phyloP scores from a whole-genome alignment of 2,329 filamentous ascomycete genomes.

The Sphaerulina musiva region DNA sequence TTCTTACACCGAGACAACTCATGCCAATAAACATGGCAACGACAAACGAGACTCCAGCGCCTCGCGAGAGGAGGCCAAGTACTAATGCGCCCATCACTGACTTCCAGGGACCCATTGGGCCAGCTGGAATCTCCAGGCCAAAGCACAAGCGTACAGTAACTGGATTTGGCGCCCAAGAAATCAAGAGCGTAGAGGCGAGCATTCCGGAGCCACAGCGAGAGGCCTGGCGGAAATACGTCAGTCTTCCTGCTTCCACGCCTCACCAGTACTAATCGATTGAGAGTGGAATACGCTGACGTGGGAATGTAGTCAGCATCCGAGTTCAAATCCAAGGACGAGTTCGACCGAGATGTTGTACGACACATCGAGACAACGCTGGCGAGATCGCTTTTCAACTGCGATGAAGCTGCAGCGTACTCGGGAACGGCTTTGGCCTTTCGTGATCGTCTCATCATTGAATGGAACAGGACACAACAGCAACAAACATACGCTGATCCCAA shows the following conservation, averaged over 20 bases:
- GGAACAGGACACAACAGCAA: conserved; percentile 96
- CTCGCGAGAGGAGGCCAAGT: conserved; percentile 72
- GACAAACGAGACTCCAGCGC: conserved; percentile 24
- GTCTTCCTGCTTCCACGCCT: conserved; percentile 22
- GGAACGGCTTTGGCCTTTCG: conserved; percentile 88
- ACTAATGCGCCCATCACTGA: conserved; percentile 77
- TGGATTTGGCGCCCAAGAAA: conserved; percentile 82
- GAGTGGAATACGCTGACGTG: conserved; percentile 12
- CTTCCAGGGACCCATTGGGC: conserved; percentile 74
- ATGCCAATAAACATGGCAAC: conserved; percentile 25
- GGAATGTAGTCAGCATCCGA: conserved; percentile 51
- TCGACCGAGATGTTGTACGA: conserved; percentile 74
- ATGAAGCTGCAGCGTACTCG: conserved; percentile 85
- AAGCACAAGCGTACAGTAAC: conserved; percentile 98
- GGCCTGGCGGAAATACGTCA: conserved; percentile 60
- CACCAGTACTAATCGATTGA: neutral
- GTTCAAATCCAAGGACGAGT: conserved; percentile 75
- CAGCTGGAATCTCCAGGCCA: conserved; percentile 74
- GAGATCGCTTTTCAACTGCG: conserved; percentile 95
- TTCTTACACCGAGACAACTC: neutral
- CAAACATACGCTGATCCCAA: conserved; percentile 89
- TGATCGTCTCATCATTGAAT: conserved; percentile 86
- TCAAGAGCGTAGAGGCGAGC: conserved; percentile 84
- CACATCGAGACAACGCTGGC: conserved; percentile 96
- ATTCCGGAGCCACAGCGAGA: conserved; percentile 85